These are phyloP conservation scores for Gynandropsis gynandra DNA, from an alignment of 345 rosid species.

Conservation along the genomic window DNA sequence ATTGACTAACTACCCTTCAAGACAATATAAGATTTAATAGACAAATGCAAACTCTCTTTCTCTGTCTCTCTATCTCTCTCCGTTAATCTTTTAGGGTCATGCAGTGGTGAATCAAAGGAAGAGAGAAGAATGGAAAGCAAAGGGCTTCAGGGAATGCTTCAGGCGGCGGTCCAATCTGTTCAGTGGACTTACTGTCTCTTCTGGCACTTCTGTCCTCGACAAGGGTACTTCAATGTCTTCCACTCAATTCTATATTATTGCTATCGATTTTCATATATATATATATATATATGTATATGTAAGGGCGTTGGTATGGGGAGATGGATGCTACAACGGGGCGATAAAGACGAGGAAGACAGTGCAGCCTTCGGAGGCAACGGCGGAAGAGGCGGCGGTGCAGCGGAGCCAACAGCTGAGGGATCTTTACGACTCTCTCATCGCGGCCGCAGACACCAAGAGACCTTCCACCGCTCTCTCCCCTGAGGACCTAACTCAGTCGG, in stretches of 20 bases:
- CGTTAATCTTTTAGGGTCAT: no score
- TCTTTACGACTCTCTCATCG: constrained; percentile 74
- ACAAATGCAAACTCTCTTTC: neutral
- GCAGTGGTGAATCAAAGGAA: constrained; percentile 11
- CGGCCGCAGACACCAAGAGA: constrained; percentile 55
- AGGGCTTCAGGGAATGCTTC: constrained; percentile 60
- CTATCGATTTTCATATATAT: neutral
- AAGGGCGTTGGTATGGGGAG: constrained; percentile 82
- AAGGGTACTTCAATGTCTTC: constrained; percentile 44
- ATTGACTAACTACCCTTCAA: constrained; percentile 34
- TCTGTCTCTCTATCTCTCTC: no score
- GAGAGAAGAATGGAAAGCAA: constrained; percentile 24
- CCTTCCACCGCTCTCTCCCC: constrained; percentile 85
- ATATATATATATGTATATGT: no score
- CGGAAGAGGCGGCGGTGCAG: constrained; percentile 85
- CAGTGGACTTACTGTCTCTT: constrained; percentile 92
- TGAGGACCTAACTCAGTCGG: constrained; percentile 92
- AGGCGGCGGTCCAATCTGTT: constrained; percentile 83
- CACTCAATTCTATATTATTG: neutral
- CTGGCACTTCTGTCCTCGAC: constrained; percentile 92
- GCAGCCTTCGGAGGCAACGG: constrained; percentile 81
- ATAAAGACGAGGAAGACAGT: constrained; percentile 96
- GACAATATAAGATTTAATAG: constrained; percentile 8
- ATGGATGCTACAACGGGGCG: constrained; percentile 94
- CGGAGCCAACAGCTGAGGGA: constrained; percentile 95